phyloP scores from a whole-genome alignment of 106 monocot species.

The Dendrobium huoshanense region DNA sequence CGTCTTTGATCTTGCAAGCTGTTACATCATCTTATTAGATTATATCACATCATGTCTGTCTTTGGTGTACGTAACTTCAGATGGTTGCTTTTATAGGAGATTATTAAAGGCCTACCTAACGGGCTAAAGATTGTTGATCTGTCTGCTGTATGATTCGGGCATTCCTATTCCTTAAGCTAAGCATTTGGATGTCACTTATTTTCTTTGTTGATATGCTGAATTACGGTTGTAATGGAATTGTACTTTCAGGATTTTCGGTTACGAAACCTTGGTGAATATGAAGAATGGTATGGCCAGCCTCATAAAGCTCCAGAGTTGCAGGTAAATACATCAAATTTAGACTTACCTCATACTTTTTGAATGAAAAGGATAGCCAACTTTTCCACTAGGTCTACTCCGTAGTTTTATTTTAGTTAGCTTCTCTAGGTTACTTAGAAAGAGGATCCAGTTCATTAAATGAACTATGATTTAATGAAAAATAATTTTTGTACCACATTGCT shows the following conservation, averaged over 20 bases:
- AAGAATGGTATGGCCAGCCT: slow-evolving; percentile 91
- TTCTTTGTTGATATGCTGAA: not conserved
- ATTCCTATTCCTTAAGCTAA: slow-evolving; percentile 6
- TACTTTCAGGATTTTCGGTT: slow-evolving; percentile 84
- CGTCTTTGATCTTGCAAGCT: not conserved
- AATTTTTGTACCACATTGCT: no score
- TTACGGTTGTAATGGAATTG: not conserved
- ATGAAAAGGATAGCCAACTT: not conserved
- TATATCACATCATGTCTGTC: not conserved
- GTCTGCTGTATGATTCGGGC: slow-evolving; percentile 70
- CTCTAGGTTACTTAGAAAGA: not conserved
- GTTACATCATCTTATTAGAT: not conserved
- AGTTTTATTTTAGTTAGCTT: not conserved
- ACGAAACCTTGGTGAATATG: slow-evolving; percentile 64
- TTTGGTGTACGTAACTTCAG: not conserved
- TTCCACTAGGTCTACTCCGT: not conserved
- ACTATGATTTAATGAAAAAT: not conserved
- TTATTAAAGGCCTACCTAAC: slow-evolving; percentile 74
- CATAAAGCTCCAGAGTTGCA: slow-evolving; percentile 93
- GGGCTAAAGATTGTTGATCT: slow-evolving; percentile 90
- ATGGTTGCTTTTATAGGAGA: slow-evolving; percentile 54
- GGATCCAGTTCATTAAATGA: not conserved
- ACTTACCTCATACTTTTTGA: not conserved
- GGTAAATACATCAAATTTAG: slow-evolving; percentile 24
- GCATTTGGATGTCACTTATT: slow-evolving; percentile 7